A percentile compares a stretch with the other conserved stretches of the same genome.
Evolutionary conservation across 129 eudicot genomes (phyloP).

Genomic region (Saposhnikovia divaricata): DNA sequence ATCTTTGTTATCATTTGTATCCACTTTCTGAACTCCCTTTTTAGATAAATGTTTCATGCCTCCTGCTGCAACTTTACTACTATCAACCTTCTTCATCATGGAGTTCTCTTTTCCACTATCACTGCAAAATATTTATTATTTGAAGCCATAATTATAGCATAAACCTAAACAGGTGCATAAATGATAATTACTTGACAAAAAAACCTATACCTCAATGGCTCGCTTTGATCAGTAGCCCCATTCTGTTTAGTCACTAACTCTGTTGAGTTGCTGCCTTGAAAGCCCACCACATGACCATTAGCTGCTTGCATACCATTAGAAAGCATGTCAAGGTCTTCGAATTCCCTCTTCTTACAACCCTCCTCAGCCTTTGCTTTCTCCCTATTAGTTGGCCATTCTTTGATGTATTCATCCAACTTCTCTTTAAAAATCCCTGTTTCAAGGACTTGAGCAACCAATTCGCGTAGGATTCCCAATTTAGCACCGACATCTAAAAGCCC

Average conservation of each 20-base stretch:
- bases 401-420: conserved; percentile 62
- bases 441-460: conserved; percentile 47
- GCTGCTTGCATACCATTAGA: conserved; percentile 27
- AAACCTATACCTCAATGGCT: conserved; percentile 38
- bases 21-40: conserved; percentile 24
- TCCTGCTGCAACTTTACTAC: conserved; percentile 11
- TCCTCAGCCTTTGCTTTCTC: conserved; percentile 72
- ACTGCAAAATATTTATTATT: conserved; percentile 18
- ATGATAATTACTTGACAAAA: neutral
- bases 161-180: conserved; percentile 1
- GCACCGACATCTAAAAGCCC: conserved; percentile 52
- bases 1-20: conserved; percentile 40
- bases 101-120: conserved; percentile 30
- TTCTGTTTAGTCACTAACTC: conserved; percentile 17
- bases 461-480: conserved; percentile 56
- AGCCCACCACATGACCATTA: neutral
- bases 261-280: neutral
- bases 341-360: conserved; percentile 70
- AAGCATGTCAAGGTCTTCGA: conserved; percentile 47
- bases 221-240: conserved; percentile 32
- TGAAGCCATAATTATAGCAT: neutral
- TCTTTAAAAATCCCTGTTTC: conserved; percentile 53
- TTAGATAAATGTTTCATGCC: conserved; percentile 25
- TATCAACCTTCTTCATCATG: conserved; percentile 36
- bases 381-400: conserved; percentile 57